Percentiles rank a stretch among this genome's conserved stretches.
Evolutionary conservation across 1,284 basidiomycete genomes (phyloP).

Genomic region (Ustilago xerochloae): DNA sequence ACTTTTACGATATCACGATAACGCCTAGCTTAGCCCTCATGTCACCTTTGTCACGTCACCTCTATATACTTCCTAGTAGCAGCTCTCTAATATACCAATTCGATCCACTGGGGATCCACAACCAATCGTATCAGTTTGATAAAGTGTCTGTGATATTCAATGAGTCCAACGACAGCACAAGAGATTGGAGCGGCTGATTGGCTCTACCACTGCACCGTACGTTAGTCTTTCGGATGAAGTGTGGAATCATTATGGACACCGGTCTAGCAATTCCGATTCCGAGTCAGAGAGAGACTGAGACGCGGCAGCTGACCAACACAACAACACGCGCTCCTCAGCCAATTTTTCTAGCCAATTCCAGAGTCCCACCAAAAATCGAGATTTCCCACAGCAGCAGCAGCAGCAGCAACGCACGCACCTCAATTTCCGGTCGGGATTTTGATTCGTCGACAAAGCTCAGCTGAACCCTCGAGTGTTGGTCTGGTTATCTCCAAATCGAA

Average conservation of each 20-base stretch:
- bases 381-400: no score
- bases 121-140: not conserved
- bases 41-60: conserved; percentile 16
- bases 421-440: not conserved
- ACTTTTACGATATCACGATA: conserved; percentile 29
- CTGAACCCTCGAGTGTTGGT: not conserved
- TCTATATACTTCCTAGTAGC: not conserved
- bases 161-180: not conserved
- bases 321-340: conserved; percentile 1
- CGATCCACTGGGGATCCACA: conserved; percentile 18
- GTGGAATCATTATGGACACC: not conserved
- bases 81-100: conserved; percentile 25
- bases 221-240: not conserved
- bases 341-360: no score
- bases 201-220: no score
- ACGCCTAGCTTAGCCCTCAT: conserved; percentile 1
- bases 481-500: not conserved
- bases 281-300: not conserved
- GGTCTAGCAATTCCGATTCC: not conserved
- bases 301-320: not conserved
- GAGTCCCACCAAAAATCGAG: no score
- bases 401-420: not conserved
- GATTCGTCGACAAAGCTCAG: not conserved
- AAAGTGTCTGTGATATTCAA: not conserved
- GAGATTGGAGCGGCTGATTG: not conserved